Evolutionary conservation across 441 rosid genomes (phyloP).

Genomic region (Euphorbia schlechtendalii): DNA sequence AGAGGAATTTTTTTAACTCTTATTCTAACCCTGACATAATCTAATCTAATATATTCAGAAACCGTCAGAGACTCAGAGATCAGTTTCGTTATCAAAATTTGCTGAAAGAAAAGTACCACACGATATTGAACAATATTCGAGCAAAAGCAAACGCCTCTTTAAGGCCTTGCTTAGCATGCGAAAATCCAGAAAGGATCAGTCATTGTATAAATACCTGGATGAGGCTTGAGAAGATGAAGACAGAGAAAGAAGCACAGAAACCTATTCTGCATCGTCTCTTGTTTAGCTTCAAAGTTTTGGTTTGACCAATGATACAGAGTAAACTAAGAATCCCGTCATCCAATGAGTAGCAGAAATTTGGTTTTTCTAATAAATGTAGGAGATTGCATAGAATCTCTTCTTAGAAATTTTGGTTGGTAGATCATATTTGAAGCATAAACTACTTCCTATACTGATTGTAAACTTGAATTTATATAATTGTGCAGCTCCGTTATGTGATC

Average conservation of each 20-base stretch:
- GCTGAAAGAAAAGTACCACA: slow-evolving; percentile 31
- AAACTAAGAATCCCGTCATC: background rate
- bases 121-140: slow-evolving; percentile 37
- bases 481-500: background rate
- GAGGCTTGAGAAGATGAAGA: slow-evolving; percentile 18
- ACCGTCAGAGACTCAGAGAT: slow-evolving; percentile 48
- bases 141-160: slow-evolving; percentile 49
- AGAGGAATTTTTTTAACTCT: background rate
- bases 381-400: background rate
- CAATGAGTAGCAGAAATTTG: background rate
- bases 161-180: slow-evolving; percentile 74
- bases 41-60: slow-evolving; percentile 20
- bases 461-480: background rate
- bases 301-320: background rate
- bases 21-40: slow-evolving; percentile 10
- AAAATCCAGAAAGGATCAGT: slow-evolving; percentile 40
- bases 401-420: background rate
- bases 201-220: slow-evolving; percentile 33
- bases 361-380: background rate
- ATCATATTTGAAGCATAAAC: slow-evolving; percentile 4
- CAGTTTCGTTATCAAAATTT: slow-evolving; percentile 35
- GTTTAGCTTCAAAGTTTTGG: slow-evolving; percentile 2
- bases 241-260: background rate
- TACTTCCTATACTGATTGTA: background rate
- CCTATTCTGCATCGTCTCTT: background rate